Base-by-base conservation (phyloP, 2,329 filamentous ascomycete genomes). In the Penicillium fuscoglaucum region DNA sequence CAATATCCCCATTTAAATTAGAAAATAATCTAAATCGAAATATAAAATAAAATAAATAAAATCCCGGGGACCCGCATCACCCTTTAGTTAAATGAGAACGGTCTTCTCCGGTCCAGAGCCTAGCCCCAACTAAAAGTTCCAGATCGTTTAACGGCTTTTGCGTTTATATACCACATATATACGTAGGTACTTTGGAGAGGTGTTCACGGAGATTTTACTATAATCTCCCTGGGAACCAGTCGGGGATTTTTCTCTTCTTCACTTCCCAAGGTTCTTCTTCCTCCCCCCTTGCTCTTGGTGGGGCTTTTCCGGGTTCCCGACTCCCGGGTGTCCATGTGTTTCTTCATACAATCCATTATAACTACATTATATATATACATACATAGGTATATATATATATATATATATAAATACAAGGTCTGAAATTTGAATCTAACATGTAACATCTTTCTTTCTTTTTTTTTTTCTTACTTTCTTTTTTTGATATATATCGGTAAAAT, bases 181-280 rank as follows among this genome's bases (percentile, higher is more conserved):
- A 63, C 60, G 60, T 58, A 41, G 8, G 15, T 43, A 24, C 17
- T 6, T 43, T 43, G 40, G 6, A 40, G 19, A 19, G 17, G 13
- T 39, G 37, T 39, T 39, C 17, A n/a, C n/a, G n/a, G 37, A 6
- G 5, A 21, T 59, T 51, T 53, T 53, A 40, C 37, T 28, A 19
- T 19, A 19, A 19, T 19, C 19, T 19, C 24, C 3, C 3, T 51
- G 58, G 45, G 54, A 63, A 59, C 65, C 65, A 66, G 45, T 64
- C 70, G 55, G 70, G 65, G 57, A 64, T 66, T 63, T 72, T 71
- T 53, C 65, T 60, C 65, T 63, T 26, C 3, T 44, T 41, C 37
- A 33, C 45, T 48, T n/a, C 37, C 37, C 37, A 39, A 21, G 39
- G 39, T 19, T 47, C 65, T 64, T 24, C 24, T 35, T 37, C 47